phyloP scores from a whole-genome alignment of 495 filamentous ascomycete species.

The Podospora tetraspora region DNA sequence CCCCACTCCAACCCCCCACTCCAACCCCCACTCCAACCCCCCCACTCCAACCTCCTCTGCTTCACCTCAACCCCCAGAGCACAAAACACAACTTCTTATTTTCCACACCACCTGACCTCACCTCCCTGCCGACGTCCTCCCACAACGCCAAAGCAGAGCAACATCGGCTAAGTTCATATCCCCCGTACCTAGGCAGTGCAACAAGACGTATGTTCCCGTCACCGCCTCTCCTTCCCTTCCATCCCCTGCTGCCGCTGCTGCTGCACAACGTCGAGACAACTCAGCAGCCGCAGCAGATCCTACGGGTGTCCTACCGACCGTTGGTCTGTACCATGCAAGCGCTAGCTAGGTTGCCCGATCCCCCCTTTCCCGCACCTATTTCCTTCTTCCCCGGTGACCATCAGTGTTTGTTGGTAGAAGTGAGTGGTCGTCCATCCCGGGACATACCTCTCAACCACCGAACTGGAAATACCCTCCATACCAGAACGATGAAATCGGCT shows the following conservation, averaged over 20 bases:
- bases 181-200: neutral
- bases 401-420: no score
- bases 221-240: neutral
- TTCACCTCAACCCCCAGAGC: neutral
- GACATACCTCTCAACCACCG: no score
- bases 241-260: neutral
- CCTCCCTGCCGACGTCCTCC: neutral
- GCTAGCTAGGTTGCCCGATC: neutral
- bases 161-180: neutral
- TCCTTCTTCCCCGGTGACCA: neutral
- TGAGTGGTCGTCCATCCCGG: no score
- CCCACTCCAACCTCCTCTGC: neutral
- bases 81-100: neutral
- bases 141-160: neutral
- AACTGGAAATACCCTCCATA: no score
- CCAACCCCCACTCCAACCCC: neutral
- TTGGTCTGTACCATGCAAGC: neutral
- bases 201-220: neutral
- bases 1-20: neutral
- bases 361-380: neutral
- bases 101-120: neutral
- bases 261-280: constrained; percentile 3
- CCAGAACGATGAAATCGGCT: neutral
- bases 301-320: neutral
- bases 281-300: neutral